These are phyloP conservation scores for Fagopyrum esculentum DNA, from an alignment of 148 eudicot genomes.

Conservation along the genomic window DNA sequence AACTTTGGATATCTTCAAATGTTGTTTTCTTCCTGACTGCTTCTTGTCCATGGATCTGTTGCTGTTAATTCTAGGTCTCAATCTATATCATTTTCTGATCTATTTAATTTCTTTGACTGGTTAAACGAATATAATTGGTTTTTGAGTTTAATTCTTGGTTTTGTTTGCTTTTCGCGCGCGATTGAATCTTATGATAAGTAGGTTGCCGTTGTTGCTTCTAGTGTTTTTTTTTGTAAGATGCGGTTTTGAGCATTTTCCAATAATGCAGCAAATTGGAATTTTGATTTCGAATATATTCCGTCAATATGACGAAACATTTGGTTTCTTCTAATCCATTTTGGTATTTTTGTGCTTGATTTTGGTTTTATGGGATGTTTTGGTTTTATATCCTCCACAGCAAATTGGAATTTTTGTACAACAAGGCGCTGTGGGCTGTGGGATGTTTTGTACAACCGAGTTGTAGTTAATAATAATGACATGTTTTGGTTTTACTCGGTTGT, in stretches of 20 bases:
- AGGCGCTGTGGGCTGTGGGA: no score
- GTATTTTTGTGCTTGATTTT: not conserved
- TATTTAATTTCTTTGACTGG: not conserved
- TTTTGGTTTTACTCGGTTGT: no score
- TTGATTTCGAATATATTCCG: not conserved
- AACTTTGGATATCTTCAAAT: conserved; percentile 24
- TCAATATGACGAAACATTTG: not conserved
- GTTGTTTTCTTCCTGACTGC: conserved; percentile 13
- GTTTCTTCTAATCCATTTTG: not conserved
- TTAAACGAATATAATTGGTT: not conserved
- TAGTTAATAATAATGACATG: no score
- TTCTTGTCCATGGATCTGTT: conserved; percentile 34
- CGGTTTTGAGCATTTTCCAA: not conserved
- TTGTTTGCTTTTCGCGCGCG: not conserved
- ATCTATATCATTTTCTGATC: conserved; percentile 7
- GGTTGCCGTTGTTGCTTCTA: not conserved
- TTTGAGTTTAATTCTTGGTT: not conserved
- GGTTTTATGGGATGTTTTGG: no score
- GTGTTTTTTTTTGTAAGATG: conserved; percentile 9
- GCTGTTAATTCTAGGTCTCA: conserved; percentile 17
- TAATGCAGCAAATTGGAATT: not conserved
- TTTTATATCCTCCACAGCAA: no score
- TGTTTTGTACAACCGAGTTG: no score
- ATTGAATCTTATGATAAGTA: no score
- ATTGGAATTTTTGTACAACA: no score